Conservation (phyloP, 495 filamentous ascomycete species). For the Penicillium chermesinum region DNA sequence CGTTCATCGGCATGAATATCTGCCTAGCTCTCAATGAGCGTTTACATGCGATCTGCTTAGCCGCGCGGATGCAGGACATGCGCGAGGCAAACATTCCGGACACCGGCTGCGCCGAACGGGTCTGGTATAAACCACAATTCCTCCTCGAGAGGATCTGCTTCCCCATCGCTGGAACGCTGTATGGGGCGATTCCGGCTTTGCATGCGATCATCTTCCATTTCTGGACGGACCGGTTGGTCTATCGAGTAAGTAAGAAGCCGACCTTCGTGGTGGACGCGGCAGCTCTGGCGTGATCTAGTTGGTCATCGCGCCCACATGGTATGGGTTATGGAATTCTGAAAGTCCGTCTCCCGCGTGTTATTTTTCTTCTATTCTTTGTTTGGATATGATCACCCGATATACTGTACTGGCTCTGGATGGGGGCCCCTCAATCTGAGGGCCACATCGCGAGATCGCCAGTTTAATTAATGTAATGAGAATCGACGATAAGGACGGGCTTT, state of each 20-base stretch:
- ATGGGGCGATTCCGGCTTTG: constrained; percentile 55
- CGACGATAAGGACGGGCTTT: constrained; percentile 6
- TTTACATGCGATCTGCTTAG: constrained; percentile 54
- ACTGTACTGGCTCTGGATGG: too few relatives aligned
- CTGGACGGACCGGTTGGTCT: constrained; percentile 60
- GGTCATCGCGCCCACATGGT: background rate
- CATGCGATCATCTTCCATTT: constrained; percentile 63
- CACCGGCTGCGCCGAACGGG: constrained; percentile 53
- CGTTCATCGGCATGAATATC: constrained; percentile 55
- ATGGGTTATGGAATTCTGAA: background rate
- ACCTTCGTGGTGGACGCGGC: constrained; percentile 20
- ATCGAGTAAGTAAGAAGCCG: constrained; percentile 61
- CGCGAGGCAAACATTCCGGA: constrained; percentile 53
- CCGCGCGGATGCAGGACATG: constrained; percentile 57
- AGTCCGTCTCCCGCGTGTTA: too few relatives aligned
- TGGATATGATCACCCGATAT: too few relatives aligned
- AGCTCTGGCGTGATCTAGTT: constrained; percentile 7
- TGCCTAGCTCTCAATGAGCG: constrained; percentile 58
- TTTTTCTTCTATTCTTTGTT: too few relatives aligned
- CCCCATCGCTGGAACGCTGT: constrained; percentile 56
- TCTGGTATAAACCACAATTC: constrained; percentile 42
- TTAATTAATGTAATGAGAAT: background rate
- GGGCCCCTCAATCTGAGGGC: too few relatives aligned
- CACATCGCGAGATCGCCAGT: background rate
- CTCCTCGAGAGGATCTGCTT: constrained; percentile 53